Evolutionary conservation across 2,329 filamentous ascomycete species (phyloP).

Genomic region (Colletotrichum sp.): DNA sequence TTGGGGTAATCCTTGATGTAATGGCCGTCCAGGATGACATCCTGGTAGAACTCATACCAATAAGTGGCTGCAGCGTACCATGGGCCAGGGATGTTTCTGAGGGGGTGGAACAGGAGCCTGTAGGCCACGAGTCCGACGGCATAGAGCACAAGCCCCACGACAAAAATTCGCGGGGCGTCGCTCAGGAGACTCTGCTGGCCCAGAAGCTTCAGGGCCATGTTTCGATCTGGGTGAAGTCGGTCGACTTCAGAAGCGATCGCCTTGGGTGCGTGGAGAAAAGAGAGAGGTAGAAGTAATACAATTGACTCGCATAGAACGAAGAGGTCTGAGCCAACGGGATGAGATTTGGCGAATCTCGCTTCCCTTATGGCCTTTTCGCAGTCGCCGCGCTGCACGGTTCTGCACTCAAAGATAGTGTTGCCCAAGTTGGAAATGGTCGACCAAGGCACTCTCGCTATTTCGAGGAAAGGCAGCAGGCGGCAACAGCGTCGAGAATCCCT

Average conservation of each 20-base stretch:
- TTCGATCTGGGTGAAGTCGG: neutral
- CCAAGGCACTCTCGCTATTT: neutral
- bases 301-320: neutral
- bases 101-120: constrained; percentile 31
- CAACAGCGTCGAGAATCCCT: neutral
- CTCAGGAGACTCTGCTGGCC: neutral
- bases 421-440: neutral
- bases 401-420: neutral
- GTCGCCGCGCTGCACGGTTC: neutral
- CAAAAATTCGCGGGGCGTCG: neutral
- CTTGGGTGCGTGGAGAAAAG: neutral
- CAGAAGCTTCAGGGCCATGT: neutral
- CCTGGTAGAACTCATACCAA: constrained; percentile 30
- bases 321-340: neutral
- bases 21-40: constrained; percentile 3
- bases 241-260: neutral
- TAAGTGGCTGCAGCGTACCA: constrained; percentile 29
- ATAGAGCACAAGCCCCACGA: neutral
- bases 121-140: constrained; percentile 22
- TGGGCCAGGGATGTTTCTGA: constrained; percentile 32
- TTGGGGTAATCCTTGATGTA: constrained; percentile 1
- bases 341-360: neutral
- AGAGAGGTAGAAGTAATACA: neutral
- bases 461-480: neutral
- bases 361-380: neutral